These are phyloP conservation scores for Hymenoscyphus repandus DNA, from an alignment of 2,329 filamentous ascomycete species.

Conservation along the genomic window DNA sequence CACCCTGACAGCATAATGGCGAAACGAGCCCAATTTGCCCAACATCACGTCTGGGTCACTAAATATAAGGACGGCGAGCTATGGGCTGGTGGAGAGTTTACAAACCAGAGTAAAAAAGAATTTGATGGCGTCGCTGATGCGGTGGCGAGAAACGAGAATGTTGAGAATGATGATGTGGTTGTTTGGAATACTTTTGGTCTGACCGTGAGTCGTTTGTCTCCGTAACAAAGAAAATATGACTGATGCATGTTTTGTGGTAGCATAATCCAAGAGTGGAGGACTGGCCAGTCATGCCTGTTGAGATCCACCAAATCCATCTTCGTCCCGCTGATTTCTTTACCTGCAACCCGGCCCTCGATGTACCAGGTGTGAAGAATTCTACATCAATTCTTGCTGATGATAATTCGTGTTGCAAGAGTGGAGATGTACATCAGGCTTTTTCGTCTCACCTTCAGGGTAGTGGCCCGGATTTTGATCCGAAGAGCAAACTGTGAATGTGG, in stretches of 20 bases:
- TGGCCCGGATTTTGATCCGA: conserved; percentile 21
- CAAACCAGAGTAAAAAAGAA: conserved; percentile 28
- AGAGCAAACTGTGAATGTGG: conserved; percentile 15
- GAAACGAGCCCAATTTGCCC: conserved; percentile 83
- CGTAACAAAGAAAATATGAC: neutral
- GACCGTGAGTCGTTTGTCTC: conserved; percentile 36
- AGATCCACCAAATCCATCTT: conserved; percentile 72
- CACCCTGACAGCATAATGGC: conserved; percentile 79
- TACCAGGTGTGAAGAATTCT: conserved; percentile 36
- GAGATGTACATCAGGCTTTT: conserved; percentile 16
- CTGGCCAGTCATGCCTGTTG: conserved; percentile 80
- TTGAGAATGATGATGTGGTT: conserved; percentile 81
- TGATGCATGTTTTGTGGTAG: neutral
- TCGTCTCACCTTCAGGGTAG: conserved; percentile 19
- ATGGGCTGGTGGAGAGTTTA: conserved; percentile 31
- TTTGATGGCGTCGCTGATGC: conserved; percentile 49
- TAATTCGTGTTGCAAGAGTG: conserved; percentile 18
- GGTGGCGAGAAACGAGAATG: conserved; percentile 79
- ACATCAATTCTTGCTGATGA: conserved; percentile 16
- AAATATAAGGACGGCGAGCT: conserved; percentile 58
- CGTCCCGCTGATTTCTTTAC: conserved; percentile 54
- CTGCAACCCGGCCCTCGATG: conserved; percentile 51
- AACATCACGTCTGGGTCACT: conserved; percentile 84
- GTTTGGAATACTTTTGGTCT: conserved; percentile 91
- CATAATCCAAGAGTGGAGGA: conserved; percentile 88